Evolutionary conservation across 306 rosid species (phyloP).

Genomic region (Corylus americana): DNA sequence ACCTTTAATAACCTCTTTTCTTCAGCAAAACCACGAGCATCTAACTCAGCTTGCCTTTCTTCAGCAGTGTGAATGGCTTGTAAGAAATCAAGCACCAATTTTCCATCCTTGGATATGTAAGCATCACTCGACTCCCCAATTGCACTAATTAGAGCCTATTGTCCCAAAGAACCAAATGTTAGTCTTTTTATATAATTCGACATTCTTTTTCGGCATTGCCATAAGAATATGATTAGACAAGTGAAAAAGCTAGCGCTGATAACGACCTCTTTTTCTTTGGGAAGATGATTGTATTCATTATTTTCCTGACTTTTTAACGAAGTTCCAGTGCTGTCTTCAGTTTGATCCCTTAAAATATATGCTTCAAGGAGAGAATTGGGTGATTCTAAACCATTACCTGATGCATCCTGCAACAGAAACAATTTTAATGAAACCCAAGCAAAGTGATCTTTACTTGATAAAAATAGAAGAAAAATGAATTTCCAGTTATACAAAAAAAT

Average conservation of each 20-base stretch:
- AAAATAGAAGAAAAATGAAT: slow-evolving; percentile 2
- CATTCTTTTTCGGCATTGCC: slow-evolving; percentile 9
- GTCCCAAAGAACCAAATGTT: slow-evolving; percentile 28
- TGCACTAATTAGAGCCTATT: slow-evolving; percentile 52
- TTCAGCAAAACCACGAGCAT: slow-evolving; percentile 60
- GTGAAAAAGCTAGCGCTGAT: slow-evolving; percentile 9
- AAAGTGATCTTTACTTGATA: slow-evolving; percentile 22
- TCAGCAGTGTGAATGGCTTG: slow-evolving; percentile 93
- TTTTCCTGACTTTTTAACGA: slow-evolving; percentile 30
- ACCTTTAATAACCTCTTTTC: slow-evolving; percentile 81
- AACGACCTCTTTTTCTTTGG: slow-evolving; percentile 63
- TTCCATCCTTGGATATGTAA: slow-evolving; percentile 78
- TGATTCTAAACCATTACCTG: slow-evolving; percentile 40
- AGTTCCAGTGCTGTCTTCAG: slow-evolving; percentile 33
- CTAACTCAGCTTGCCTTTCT: slow-evolving; percentile 81
- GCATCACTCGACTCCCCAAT: slow-evolving; percentile 58
- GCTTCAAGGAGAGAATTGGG: slow-evolving; percentile 65
- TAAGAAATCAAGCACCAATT: slow-evolving; percentile 75
- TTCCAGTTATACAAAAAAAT: not conserved
- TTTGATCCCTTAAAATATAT: slow-evolving; percentile 56
- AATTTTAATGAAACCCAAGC: slow-evolving; percentile 28
- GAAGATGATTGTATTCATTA: slow-evolving; percentile 33
- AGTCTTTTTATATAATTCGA: slow-evolving; percentile 16
- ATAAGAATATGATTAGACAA: slow-evolving; percentile 21
- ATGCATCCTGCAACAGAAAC: slow-evolving; percentile 45